These are phyloP conservation scores for Paramecium sexaurelia DNA, from an alignment of 73 alveolate species.

Conservation along the genomic window DNA sequence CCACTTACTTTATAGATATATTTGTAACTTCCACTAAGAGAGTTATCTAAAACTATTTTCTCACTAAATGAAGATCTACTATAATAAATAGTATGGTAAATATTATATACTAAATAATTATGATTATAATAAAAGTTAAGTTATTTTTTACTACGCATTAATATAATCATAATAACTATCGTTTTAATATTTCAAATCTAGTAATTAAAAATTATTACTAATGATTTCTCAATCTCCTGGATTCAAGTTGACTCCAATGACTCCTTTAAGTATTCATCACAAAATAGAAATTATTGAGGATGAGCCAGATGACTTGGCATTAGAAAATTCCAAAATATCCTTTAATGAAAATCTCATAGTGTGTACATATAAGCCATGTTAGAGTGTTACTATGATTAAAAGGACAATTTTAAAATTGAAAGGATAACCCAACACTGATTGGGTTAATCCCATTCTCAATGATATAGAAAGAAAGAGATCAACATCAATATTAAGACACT, in stretches of 20 bases:
- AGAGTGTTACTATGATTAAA: not conserved
- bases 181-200: conserved; percentile 14
- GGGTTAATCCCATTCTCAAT: not conserved
- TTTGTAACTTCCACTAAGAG: not conserved
- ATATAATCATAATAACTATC: not conserved
- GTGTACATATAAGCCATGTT: conserved; percentile 14
- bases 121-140: not conserved
- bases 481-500: not conserved
- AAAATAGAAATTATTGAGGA: not conserved
- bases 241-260: conserved; percentile 21
- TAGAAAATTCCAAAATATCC: not conserved
- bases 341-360: conserved; percentile 24
- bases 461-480: conserved; percentile 1
- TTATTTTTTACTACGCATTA: not conserved
- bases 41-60: not conserved
- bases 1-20: not conserved
- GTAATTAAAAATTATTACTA: conserved; percentile 1
- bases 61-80: not conserved
- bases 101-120: not conserved
- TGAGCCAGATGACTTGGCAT: conserved; percentile 26
- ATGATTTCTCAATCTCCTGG: conserved; percentile 14
- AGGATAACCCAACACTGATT: not conserved
- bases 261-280: conserved; percentile 4
- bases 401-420: not conserved
- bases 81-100: not conserved